Conservation (phyloP, 2,329 filamentous ascomycete genomes). For the Chaetothyriales sp. region DNA sequence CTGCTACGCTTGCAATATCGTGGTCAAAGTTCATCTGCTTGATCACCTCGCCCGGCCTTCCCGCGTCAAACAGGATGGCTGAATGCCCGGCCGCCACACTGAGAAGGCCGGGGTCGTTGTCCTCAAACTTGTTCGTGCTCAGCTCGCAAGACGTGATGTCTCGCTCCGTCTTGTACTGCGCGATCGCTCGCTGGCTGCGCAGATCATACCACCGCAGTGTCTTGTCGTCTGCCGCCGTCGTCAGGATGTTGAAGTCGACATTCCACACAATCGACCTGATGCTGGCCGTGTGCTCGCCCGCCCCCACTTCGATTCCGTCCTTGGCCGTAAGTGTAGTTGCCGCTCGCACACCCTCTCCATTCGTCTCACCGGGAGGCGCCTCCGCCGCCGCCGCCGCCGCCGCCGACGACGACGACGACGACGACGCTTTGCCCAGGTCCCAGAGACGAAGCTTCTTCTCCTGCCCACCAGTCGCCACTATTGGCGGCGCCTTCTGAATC, state of each 20-base stretch:
- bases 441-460: constrained; percentile 96
- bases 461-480: constrained; percentile 83
- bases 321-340: constrained; percentile 24
- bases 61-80: constrained; percentile 80
- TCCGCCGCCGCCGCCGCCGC: no score
- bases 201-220: constrained; percentile 92
- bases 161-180: constrained; percentile 65
- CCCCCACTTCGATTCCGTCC: constrained; percentile 57
- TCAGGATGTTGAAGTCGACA: constrained; percentile 69
- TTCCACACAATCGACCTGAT: constrained; percentile 98
- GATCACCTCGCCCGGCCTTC: constrained; percentile 52
- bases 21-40: constrained; percentile 71
- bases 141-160: constrained; percentile 88
- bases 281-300: constrained; percentile 66
- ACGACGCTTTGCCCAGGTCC: constrained; percentile 46
- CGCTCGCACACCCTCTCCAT: constrained; percentile 25
- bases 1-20: constrained; percentile 77
- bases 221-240: constrained; percentile 83
- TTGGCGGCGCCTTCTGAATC: constrained; percentile 59
- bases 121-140: constrained; percentile 49
- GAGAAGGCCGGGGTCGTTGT: constrained; percentile 59
- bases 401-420: no score
- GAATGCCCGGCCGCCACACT: constrained; percentile 89
- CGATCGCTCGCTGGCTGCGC: constrained; percentile 58
- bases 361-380: constrained; percentile 24